These are phyloP conservation scores for Epichloe hybrida DNA, from an alignment of 2,329 filamentous ascomycete genomes.

Conservation along the genomic window DNA sequence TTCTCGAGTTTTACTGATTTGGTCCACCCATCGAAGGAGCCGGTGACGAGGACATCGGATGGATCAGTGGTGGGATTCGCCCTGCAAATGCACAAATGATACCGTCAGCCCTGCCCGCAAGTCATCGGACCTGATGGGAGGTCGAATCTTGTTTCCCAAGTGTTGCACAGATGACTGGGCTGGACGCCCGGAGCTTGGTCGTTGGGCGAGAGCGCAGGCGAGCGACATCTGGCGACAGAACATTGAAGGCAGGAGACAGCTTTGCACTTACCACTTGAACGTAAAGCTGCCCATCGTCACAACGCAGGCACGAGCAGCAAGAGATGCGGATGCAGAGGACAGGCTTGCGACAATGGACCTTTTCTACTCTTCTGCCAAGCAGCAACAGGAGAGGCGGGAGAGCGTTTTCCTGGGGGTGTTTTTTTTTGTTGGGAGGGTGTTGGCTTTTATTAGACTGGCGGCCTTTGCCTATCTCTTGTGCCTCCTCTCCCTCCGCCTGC, in stretches of 20 bases:
- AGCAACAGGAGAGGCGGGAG: background rate
- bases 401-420: background rate
- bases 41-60: constrained; percentile 57
- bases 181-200: background rate
- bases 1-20: constrained; percentile 77
- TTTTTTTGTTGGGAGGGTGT: background rate
- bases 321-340: background rate
- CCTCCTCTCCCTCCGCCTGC: background rate
- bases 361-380: background rate
- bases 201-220: background rate
- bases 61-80: constrained; percentile 72
- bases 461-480: background rate
- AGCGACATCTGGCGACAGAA: background rate
- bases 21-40: constrained; percentile 88
- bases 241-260: background rate
- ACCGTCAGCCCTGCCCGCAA: constrained; percentile 3
- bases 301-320: constrained; percentile 6
- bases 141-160: background rate
- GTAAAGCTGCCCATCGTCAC: constrained; percentile 51
- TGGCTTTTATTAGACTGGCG: background rate
- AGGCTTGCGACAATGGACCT: background rate
- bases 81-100: constrained; percentile 37
- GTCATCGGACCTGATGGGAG: background rate
- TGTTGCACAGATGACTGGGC: background rate
- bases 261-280: constrained; percentile 50